These are phyloP conservation scores for Tetrapisispora taiwanensis DNA, from an alignment of 805 yeast species.

Conservation along the genomic window DNA sequence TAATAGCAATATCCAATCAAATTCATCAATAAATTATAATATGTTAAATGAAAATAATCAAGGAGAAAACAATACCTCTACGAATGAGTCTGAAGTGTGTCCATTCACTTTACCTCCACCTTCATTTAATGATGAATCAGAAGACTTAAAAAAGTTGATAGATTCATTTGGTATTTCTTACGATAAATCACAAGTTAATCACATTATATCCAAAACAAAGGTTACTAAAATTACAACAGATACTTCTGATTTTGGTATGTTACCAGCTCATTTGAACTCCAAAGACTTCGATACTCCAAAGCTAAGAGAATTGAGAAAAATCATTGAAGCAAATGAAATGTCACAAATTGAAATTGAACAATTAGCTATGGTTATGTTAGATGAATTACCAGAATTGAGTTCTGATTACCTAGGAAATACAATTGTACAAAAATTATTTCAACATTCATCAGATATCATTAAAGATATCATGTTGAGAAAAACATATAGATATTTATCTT, in stretches of 20 bases:
- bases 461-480: conserved; percentile 73
- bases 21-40: conserved; percentile 1
- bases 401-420: conserved; percentile 94
- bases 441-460: conserved; percentile 54
- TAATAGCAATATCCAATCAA: background rate
- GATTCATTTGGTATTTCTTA: conserved; percentile 16
- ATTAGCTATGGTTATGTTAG: conserved; percentile 70
- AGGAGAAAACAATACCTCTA: background rate
- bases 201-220: conserved; percentile 37
- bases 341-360: conserved; percentile 64
- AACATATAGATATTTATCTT: conserved; percentile 72
- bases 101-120: conserved; percentile 31
- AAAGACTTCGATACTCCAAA: conserved; percentile 83
- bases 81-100: conserved; percentile 26
- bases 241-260: conserved; percentile 51
- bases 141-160: conserved; percentile 13
- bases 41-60: background rate
- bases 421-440: conserved; percentile 83
- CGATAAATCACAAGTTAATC: conserved; percentile 28
- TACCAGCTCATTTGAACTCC: conserved; percentile 58
- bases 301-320: conserved; percentile 75
- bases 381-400: conserved; percentile 81
- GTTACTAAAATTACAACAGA: conserved; percentile 38
- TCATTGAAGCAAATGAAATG: conserved; percentile 45
- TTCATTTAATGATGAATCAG: conserved; percentile 10